These are phyloP conservation scores for Pelargonium citronellum DNA, from an alignment of 441 rosid genomes.

Conservation along the genomic window DNA sequence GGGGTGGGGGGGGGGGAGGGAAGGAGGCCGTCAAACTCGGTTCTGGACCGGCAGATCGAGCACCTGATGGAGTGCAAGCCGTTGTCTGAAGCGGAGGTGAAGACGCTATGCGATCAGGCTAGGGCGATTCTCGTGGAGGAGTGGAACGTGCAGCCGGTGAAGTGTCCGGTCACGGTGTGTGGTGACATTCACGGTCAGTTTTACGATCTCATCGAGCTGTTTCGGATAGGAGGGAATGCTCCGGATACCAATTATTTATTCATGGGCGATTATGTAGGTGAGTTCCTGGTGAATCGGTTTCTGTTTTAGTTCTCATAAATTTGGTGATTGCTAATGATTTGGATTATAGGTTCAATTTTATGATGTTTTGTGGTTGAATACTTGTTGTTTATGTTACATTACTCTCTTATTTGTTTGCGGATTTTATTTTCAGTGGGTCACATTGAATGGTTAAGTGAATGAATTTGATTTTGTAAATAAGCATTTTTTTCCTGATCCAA, in stretches of 20 bases:
- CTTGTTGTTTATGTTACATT: no score
- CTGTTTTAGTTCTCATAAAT: neutral
- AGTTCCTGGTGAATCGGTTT: conserved; percentile 18
- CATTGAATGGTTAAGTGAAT: neutral
- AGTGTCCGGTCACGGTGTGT: conserved; percentile 98
- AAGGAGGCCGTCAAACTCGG: conserved; percentile 79
- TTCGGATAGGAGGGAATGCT: conserved; percentile 85
- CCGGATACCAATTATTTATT: conserved; percentile 97
- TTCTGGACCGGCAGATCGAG: conserved; percentile 96
- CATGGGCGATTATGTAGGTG: conserved; percentile 98
- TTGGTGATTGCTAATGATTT: no score
- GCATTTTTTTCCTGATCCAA: neutral
- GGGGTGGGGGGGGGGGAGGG: conserved; percentile 14
- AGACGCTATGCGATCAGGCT: conserved; percentile 91
- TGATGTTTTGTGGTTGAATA: no score
- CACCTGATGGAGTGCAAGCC: conserved; percentile 97
- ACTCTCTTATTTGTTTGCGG: neutral
- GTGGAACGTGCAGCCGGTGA: conserved; percentile 98
- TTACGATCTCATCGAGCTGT: conserved; percentile 92
- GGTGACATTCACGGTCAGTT: conserved; percentile 99
- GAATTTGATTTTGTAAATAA: neutral
- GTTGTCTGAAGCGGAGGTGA: conserved; percentile 79
- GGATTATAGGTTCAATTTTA: no score
- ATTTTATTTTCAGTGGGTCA: neutral
- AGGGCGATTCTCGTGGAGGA: conserved; percentile 91